These are phyloP conservation scores for Lasiosphaeria miniovina DNA, from an alignment of 495 filamentous ascomycete genomes.

Conservation along the genomic window DNA sequence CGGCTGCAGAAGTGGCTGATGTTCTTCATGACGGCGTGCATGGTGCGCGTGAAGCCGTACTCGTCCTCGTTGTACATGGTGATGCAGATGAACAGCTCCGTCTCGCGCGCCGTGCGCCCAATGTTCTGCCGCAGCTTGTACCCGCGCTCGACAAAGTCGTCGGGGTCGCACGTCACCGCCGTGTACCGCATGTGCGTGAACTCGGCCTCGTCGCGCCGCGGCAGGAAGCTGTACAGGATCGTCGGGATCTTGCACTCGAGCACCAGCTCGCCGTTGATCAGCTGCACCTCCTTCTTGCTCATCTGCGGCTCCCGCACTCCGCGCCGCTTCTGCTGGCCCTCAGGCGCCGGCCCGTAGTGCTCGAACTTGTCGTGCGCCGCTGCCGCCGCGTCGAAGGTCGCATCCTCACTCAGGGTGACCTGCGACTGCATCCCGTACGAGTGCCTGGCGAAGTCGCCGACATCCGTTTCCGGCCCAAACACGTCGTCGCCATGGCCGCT, in stretches of 20 bases:
- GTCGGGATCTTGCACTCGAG: conserved; percentile 99
- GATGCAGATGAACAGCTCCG: conserved; percentile 96
- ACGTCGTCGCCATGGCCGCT: conserved; percentile 57
- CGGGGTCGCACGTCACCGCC: conserved; percentile 97
- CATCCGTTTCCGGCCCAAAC: conserved; percentile 62
- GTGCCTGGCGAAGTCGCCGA: conserved; percentile 38
- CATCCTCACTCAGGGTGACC: conserved; percentile 40
- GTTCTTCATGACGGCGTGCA: conserved; percentile 99
- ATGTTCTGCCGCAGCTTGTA: conserved; percentile 98
- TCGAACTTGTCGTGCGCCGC: conserved; percentile 56
- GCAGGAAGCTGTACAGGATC: conserved; percentile 92
- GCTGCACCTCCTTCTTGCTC: conserved; percentile 87
- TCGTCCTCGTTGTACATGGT: conserved; percentile 99
- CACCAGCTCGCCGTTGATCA: conserved; percentile 96
- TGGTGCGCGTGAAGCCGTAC: conserved; percentile 90
- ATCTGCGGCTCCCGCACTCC: conserved; percentile 84
- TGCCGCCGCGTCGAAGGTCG: conserved; percentile 36
- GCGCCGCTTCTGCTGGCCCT: conserved; percentile 76
- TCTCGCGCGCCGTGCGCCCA: conserved; percentile 79
- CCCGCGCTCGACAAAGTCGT: conserved; percentile 82
- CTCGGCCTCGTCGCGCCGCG: conserved; percentile 85
- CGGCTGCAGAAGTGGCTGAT: conserved; percentile 94
- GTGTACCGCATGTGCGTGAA: conserved; percentile 99
- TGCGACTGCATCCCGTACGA: conserved; percentile 67
- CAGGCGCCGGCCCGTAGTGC: conserved; percentile 85